Base-by-base conservation (phyloP, 495 filamentous ascomycete genomes). In the Xylaria venustula region DNA sequence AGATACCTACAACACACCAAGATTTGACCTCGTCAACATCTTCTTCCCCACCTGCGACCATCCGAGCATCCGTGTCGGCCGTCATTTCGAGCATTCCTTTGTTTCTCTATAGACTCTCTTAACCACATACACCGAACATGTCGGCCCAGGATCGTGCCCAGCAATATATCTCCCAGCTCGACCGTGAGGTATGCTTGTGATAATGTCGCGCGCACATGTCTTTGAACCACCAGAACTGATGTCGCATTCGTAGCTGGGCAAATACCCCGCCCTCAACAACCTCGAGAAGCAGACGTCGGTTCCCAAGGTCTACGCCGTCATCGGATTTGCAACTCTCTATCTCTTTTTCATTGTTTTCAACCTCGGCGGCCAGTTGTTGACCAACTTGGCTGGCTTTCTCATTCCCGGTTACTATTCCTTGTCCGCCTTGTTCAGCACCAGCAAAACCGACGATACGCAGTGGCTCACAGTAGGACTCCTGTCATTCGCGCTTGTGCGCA, bases 281-380 rank as follows among this genome's bases (percentile, higher is more conserved):
- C 85, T 99, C 64, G 95, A 99, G 87, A 91, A 90, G 77, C 91
- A 96, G 79, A 94, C 91, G 63, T 88, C 86, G 22, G 87, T 97
- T 47, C 94, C 94, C 63, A 99, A 99, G 83, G 91, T 93, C 73
- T 98, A 99, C 70, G 91, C 87, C 64, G 85, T 96, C 77, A 88
- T 97, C 49, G 94, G 94, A 65, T 75, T 97, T 30, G 83, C 75
- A 48, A 88, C 87, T 49, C 81, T 96, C 67, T 99, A 99, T 84
- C 92, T 96, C 83, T 97, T 97, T 85, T 85, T 99, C 17, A 90
- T 98, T 78, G 89, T 98, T 83, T 95, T 99, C 84, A 99, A 99
- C 85, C 93, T 97, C 67, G 94, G 91, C 62, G 93, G 94, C 70
- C 90, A 94, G 75, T 89, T 98, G 74, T 85, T 99, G 64, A 94